Evolutionary conservation across 352 stramenopile genomes (phyloP), one percentile per base, ranked within the genome.

Genomic region (Phytopythium boreale): DNA sequence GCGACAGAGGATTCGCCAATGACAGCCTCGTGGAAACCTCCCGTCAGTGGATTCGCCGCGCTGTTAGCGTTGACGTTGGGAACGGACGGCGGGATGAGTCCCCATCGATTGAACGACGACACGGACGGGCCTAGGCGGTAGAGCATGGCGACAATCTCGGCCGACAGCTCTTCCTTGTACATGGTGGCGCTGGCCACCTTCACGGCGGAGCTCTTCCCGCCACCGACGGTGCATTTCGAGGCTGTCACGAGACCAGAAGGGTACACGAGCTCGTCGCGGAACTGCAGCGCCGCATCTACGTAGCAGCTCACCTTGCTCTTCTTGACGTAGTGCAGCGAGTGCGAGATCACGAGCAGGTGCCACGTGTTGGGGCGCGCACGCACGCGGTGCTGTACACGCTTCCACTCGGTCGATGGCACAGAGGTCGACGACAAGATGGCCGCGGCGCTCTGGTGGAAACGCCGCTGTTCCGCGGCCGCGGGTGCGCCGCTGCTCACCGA

Each of bases 301-400:
- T 80, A 81, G 60, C 84, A 93, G 46, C 82, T 83, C 34, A 95
- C 82, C 64, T 86, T 84, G 59, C 87, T 95, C 68, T 93, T 93
- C 60, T 90, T 92, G 22, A 95, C 79, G 66, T 95, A 95, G 34
- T 93, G 87, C 34, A 92, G 69, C 31, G 82, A 92, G 59, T 95
- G 87, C 2, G 79, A 77, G 26, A 95, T 66, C 19, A 92, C 79
- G 1, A 95, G 49, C 15, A 94, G 53, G 61, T 95, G 87, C 87
- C 87, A 95, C 55, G 79, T 50, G 4, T 72, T 72, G 19, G 69
- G 64, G 53, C 67, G 51, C 37, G 79, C 8, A 11, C 71, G 52
- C 43, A 87, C 70, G 34, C 70, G 64, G 22, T 80, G 72, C 62
- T 85, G 76, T n/a, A 93, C 76, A 36, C 70, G 76, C 47, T 74